Base-by-base conservation (phyloP, 495 filamentous ascomycete genomes). In the Neurospora sublineolata region DNA sequence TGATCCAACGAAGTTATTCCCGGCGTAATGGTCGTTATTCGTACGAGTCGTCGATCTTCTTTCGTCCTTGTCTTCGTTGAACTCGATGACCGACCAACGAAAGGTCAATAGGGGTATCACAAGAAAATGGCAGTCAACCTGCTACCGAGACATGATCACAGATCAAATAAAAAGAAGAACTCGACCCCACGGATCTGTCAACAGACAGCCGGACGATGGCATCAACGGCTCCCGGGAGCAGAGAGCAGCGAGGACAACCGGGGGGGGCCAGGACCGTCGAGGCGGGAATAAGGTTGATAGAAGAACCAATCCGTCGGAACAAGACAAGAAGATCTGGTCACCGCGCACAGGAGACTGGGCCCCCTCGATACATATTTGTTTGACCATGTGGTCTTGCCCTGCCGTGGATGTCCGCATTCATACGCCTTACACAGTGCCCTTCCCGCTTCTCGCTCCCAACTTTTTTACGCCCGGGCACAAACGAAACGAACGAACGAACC, bases 131-230 rank as follows among this genome's bases (percentile, higher is more conserved):
- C 37, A 72, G 70, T 72, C 52, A 38, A 27, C 71, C 73, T 70
- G 75, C 75, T 76, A 76, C 75, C 73, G 75, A 44, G 73, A 74
- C 75, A 76, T 76, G 73, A 76, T 74, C 70, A 46, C 73, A 74
- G 71, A 72, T 70, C 75, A 70, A 70, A 38, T 14, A 27, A 70
- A 33, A 70, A 6, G 40, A 27, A 52, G 38, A 41, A 42, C 20
- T 37, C 46, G 67, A 69, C 37, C 27, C 36, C 30, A 38, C 42
- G 36, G 42, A 58, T 71, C 37, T 30, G 58, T 71, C 68, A 16
- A 69, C 30, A 68, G n/a, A 20, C 36, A n/a, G 14, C 20, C 68
- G 10, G 30, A 27, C 67, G 18, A 44, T 68, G 58, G 41, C 64
- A 37, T 46, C 37, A 68, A 39, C 68, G 71, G 64, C n/a, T 38